Evolutionary conservation across 306 rosid genomes (phyloP).

Genomic region (Dryas drummondii): DNA sequence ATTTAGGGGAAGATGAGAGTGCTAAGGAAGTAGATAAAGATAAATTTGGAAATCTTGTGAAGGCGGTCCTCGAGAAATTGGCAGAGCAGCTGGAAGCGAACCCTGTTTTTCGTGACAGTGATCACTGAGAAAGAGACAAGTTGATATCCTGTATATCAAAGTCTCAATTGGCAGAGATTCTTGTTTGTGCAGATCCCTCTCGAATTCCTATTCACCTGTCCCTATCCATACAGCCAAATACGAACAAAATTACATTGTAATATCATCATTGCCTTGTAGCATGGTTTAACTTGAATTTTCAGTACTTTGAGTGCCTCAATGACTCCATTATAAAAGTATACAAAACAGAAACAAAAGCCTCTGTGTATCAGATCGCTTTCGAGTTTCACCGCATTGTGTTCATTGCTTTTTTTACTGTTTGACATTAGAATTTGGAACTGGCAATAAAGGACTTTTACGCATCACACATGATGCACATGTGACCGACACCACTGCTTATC

Average conservation of each 20-base stretch:
- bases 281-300: neutral
- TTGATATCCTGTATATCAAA: slow-evolving; percentile 20
- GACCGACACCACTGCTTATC: neutral
- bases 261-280: slow-evolving; percentile 1
- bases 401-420: neutral
- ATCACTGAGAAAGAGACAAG: slow-evolving; percentile 27
- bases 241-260: slow-evolving; percentile 6
- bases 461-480: neutral
- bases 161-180: slow-evolving; percentile 15
- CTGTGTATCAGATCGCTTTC: neutral
- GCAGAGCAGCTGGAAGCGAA: slow-evolving; percentile 74
- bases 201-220: slow-evolving; percentile 12
- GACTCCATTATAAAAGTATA: neutral
- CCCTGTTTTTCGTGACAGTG: slow-evolving; percentile 65
- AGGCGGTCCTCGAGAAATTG: slow-evolving; percentile 57
- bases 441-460: neutral
- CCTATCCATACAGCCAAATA: neutral
- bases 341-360: slow-evolving; percentile 9
- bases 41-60: slow-evolving; percentile 41
- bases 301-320: neutral
- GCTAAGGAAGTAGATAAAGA: slow-evolving; percentile 40
- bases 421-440: neutral
- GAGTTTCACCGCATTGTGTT: slow-evolving; percentile 1
- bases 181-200: slow-evolving; percentile 8
- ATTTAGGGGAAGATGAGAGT: slow-evolving; percentile 37